Evolutionary conservation across 148 eudicot species (phyloP), one percentile per base, ranked within the genome.

Genomic region (Polygonum aviculare): DNA sequence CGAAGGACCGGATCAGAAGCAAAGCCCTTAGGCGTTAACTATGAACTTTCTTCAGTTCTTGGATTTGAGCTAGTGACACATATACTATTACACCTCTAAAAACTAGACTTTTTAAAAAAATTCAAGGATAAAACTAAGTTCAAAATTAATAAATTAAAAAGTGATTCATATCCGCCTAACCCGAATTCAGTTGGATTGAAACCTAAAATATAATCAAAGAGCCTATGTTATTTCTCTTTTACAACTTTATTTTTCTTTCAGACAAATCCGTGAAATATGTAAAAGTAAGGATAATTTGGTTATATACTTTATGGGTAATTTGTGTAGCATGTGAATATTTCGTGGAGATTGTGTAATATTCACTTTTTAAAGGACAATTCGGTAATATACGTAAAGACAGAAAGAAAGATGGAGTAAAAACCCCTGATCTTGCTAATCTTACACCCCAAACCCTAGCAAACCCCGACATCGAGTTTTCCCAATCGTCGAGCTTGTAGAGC

Each of bases 381-480:
- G 31, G 69, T 31, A 62, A 62, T 26, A 22, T 21, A 31, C 69
- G 16, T 35, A 62, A 26, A 11, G 38, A 31, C 18, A 14, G 19
- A 6, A 67, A 15, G 44, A 45, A 67, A 67, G 45, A 67, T 36
- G 45, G 38, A 36, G 16, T 36, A 44, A 41, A n/a, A 51, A 21
- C 33, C 44, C 72, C 44, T 3, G 44, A 38, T 67, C 44, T 67
- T 6, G 16, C 1, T 36, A 5, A 33, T 4, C 5, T 0, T 33
- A 35, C 14, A 15, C 4, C n/a, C 15, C 45, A 67, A 67, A 67
- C 72, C 72, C 72, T 67, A 67, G 72, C 44, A 67, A 67, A 67
- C 45, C 72, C 72, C 41, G 72, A 67, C 41, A 67, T 8, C 5
- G 72, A 67, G 45, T 35, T 67, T 36, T 41, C 51, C 31, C 9